These are phyloP conservation scores for Ophiostoma sp. DNA, from an alignment of 2,329 filamentous ascomycete species.

Conservation along the genomic window DNA sequence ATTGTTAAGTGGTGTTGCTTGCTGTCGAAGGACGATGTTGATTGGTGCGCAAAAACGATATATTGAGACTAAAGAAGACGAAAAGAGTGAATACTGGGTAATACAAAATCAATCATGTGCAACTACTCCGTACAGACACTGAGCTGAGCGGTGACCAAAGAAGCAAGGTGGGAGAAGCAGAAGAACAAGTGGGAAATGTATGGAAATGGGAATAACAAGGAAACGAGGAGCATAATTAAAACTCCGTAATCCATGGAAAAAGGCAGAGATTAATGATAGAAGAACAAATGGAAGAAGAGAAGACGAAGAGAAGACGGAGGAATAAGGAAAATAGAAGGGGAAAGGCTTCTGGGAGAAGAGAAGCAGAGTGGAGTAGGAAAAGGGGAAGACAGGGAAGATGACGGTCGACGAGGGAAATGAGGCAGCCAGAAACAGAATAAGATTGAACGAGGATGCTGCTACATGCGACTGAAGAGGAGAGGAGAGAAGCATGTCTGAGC, in stretches of 20 bases:
- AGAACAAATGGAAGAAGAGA: background rate
- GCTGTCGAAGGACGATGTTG: background rate
- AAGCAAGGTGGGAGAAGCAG: conserved; percentile 16
- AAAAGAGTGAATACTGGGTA: background rate
- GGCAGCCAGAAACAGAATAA: background rate
- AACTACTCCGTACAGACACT: background rate
- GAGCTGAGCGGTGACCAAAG: conserved; percentile 7
- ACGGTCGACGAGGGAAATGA: background rate
- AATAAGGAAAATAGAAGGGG: background rate
- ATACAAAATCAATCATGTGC: background rate
- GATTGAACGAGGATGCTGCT: conserved; percentile 10
- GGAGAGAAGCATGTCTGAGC: conserved; percentile 4
- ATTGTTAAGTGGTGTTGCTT: background rate
- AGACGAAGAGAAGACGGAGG: background rate
- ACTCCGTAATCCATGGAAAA: background rate
- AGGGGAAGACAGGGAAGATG: background rate
- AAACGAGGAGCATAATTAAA: background rate
- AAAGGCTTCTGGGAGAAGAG: background rate
- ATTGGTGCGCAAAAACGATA: background rate
- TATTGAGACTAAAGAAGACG: background rate
- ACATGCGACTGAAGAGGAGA: background rate
- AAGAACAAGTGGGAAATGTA: background rate
- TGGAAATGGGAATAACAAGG: background rate
- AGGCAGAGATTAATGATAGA: background rate
- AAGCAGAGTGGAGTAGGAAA: background rate